Evolutionary conservation across 371 early-diverging fungal genomes (phyloP), one percentile per base, ranked within the genome.

Genomic region (Syncephalastrum sp.): DNA sequence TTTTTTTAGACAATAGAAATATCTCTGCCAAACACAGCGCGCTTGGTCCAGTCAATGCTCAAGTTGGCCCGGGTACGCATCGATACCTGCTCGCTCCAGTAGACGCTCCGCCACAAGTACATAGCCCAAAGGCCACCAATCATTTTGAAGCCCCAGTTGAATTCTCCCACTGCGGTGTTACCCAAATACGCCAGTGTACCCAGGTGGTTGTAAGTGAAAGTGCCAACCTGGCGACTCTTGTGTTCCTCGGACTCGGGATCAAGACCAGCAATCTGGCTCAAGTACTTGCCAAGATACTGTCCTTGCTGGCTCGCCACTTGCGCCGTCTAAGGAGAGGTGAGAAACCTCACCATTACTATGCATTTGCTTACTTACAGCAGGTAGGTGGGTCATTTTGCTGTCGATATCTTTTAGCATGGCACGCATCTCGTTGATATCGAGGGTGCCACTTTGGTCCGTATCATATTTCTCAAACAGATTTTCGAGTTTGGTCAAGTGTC

Each of bases 231-330:
- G 38, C 38, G 38, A 2, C 38, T 33, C 38, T 33, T 33, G 38
- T 33, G 38, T n/a, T 53, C 41, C 13, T 63, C 47, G 5, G 59
- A 54, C 12, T 33, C 49, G 12, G 17, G 2, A 16, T 62, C 57
- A 54, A 65, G 49, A 6, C 52, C 54, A 23, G 62, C 61, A 17
- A 70, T 33, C 25, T 53, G 41, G 62, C 82, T 85, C 13, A 91
- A 62, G 38, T 82, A 69, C 38, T 69, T 70, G 41, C 83, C 85
- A 33, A 94, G 60, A 65, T 84, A 91, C n/a, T 68, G 63, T 38
- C 88, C 95, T 65, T 95, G 87, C 64, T 95, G 95, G 67, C 75
- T 86, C 24, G 95, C 95, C 4, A 93, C 93, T 71, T 95, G 95
- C 1, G 95, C 95, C 23, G 93, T 92, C 80, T 84, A 59, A 46